Percentiles rank a stretch among this genome's conserved stretches.
Conservation (phyloP, 1,284 basidiomycete genomes). For the Tilletia caries region DNA sequence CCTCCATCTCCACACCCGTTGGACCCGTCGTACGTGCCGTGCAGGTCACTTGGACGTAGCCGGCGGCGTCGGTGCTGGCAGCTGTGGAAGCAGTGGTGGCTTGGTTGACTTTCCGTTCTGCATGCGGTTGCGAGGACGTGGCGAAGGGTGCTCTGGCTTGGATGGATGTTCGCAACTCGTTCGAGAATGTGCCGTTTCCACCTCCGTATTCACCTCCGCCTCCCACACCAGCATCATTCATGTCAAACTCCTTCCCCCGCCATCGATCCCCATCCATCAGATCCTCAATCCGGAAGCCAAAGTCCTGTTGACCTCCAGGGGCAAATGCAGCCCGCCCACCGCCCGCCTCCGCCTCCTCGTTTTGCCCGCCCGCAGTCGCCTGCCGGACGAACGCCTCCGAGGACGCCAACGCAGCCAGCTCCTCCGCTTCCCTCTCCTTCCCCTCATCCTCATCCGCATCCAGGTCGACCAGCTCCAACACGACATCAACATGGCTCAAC, state of each 20-base stretch:
- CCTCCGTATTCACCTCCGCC: too few species aligned
- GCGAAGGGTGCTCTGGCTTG: too few species aligned
- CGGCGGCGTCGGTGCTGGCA: background rate
- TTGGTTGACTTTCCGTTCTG: background rate
- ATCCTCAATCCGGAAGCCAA: slow-evolving; percentile 13
- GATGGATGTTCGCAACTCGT: too few species aligned
- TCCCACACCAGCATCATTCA: background rate
- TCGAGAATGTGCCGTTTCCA: too few species aligned
- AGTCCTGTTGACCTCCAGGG: background rate
- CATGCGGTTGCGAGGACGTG: background rate
- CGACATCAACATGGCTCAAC: slow-evolving; percentile 68
- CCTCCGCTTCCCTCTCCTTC: background rate
- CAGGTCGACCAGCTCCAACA: slow-evolving; percentile 55
- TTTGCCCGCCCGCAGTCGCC: background rate
- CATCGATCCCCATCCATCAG: slow-evolving; percentile 1
- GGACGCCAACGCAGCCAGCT: background rate
- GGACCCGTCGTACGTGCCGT: slow-evolving; percentile 30
- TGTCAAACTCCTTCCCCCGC: background rate
- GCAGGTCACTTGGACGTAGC: slow-evolving; percentile 33
- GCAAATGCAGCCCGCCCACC: too few species aligned
- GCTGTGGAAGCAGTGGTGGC: too few species aligned
- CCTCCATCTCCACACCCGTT: slow-evolving; percentile 86
- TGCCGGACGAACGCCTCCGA: background rate
- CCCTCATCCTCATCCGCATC: background rate
- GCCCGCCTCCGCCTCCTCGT: too few species aligned